Evolutionary conservation across 345 rosid species (phyloP).

Genomic region (Gossypium longicalyx): DNA sequence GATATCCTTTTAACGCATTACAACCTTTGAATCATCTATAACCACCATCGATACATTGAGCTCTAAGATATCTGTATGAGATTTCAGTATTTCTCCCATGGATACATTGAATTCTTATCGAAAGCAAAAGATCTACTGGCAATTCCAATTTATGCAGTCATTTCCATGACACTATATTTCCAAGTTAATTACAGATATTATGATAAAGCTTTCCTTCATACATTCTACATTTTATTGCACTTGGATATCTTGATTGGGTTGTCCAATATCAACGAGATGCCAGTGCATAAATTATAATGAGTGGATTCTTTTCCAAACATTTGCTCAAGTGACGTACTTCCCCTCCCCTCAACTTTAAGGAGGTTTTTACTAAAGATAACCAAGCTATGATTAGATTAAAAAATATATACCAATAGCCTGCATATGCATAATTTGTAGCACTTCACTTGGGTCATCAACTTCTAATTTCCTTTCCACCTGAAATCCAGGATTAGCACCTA

Average conservation of each 20-base stretch:
- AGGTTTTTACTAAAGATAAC: not conserved
- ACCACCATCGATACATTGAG: not conserved
- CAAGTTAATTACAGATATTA: not conserved
- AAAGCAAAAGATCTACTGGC: not conserved
- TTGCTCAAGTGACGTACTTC: not conserved
- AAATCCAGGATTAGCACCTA: conserved; percentile 30
- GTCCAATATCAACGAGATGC: not conserved
- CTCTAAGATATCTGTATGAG: not conserved
- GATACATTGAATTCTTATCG: not conserved
- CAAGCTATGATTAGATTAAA: not conserved
- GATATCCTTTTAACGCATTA: not conserved
- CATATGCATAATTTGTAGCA: conserved; percentile 38
- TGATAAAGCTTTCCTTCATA: not conserved
- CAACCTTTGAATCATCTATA: not conserved
- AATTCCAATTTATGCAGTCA: not conserved
- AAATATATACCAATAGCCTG: conserved; percentile 45
- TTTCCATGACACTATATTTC: not conserved
- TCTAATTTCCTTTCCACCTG: conserved; percentile 36
- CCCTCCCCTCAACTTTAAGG: not conserved
- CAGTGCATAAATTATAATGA: not conserved
- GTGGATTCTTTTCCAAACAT: not conserved
- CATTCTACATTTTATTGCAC: not conserved
- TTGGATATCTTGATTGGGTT: not conserved
- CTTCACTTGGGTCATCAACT: conserved; percentile 41
- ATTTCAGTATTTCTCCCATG: not conserved